These are phyloP conservation scores for Ophiosphaerella herpotricha DNA, from an alignment of 2,329 filamentous ascomycete species.

Conservation along the genomic window DNA sequence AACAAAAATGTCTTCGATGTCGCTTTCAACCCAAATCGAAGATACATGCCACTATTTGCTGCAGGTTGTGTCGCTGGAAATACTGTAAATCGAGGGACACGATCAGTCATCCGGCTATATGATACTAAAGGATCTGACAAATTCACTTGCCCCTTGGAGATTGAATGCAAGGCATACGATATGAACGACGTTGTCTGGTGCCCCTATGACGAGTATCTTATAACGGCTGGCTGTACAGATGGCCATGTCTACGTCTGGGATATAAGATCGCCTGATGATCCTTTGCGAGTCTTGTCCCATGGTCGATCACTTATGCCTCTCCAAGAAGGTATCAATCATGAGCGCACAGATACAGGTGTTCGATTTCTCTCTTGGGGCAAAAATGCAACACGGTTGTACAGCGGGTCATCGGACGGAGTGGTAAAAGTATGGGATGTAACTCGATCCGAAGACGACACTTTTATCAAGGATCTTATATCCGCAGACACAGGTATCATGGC, in stretches of 20 bases:
- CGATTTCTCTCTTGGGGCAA: constrained; percentile 63
- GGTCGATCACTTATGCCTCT: constrained; percentile 57
- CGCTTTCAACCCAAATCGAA: constrained; percentile 57
- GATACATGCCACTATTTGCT: constrained; percentile 53
- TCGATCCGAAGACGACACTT: constrained; percentile 55
- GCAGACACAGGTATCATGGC: constrained; percentile 62
- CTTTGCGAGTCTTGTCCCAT: constrained; percentile 58
- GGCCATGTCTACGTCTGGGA: constrained; percentile 67
- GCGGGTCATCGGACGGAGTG: constrained; percentile 64
- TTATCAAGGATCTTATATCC: constrained; percentile 56
- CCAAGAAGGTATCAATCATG: constrained; percentile 49
- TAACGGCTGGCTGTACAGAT: constrained; percentile 65
- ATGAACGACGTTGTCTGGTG: constrained; percentile 65
- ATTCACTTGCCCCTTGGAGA: constrained; percentile 46
- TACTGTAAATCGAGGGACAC: constrained; percentile 46
- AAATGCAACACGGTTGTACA: constrained; percentile 58
- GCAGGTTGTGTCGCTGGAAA: constrained; percentile 54
- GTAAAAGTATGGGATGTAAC: constrained; percentile 65
- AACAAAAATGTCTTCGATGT: constrained; percentile 63
- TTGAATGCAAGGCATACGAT: constrained; percentile 63
- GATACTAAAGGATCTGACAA: constrained; percentile 41
- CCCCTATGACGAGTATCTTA: constrained; percentile 54
- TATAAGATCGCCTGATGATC: constrained; percentile 50
- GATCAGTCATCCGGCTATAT: constrained; percentile 60
- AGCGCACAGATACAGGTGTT: constrained; percentile 62